Conservation (phyloP, 345 rosid species). For the Mangifera indica region DNA sequence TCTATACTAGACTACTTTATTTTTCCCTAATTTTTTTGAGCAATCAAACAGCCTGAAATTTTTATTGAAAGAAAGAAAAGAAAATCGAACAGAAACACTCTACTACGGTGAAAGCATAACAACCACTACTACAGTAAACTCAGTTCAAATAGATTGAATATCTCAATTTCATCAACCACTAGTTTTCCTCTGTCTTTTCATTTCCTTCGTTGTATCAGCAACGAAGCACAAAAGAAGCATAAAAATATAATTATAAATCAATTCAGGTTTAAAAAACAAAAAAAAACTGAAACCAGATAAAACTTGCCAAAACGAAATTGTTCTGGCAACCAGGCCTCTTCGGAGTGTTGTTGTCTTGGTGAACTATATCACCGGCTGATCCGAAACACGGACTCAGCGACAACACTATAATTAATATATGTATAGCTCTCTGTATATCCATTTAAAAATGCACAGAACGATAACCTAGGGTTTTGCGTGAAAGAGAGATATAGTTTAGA, state of each 20-base stretch:
- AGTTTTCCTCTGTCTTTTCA: not conserved
- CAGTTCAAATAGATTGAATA: not conserved
- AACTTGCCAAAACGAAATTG: conserved; percentile 78
- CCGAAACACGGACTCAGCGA: conserved; percentile 34
- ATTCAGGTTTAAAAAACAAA: not conserved
- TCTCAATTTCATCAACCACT: not conserved
- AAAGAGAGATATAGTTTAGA: conserved; percentile 15
- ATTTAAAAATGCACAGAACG: not conserved
- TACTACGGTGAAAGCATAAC: not conserved
- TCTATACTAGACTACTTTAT: not conserved
- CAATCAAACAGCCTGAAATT: not conserved
- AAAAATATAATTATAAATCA: not conserved
- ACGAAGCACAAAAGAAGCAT: not conserved
- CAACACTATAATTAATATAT: conserved; percentile 25
- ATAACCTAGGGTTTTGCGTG: conserved; percentile 12
- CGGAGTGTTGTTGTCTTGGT: conserved; percentile 76
- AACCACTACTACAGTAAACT: not conserved
- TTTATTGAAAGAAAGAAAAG: not conserved
- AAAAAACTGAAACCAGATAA: not conserved
- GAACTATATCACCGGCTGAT: conserved; percentile 86
- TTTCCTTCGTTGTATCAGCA: not conserved
- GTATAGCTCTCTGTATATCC: conserved; percentile 17
- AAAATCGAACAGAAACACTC: not conserved
- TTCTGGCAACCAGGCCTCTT: conserved; percentile 81
- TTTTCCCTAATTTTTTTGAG: not conserved